phyloP scores from a whole-genome alignment of 2,329 filamentous ascomycete species.

The Claviceps paspali region DNA sequence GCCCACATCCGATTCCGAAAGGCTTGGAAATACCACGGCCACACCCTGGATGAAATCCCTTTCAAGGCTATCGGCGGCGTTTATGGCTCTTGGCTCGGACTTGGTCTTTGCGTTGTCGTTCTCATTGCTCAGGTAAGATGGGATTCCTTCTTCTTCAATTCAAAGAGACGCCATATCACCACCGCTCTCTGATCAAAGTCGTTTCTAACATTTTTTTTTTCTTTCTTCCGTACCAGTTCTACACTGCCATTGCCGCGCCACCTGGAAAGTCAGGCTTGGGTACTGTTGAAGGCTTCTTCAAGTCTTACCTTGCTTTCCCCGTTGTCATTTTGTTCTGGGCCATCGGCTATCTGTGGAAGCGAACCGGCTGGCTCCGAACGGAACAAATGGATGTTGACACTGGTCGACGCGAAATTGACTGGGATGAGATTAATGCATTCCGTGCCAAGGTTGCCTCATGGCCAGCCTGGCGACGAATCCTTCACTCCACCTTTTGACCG shows the following conservation, averaged over 20 bases:
- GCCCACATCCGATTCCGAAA: slow-evolving; percentile 49
- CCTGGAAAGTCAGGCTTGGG: slow-evolving; percentile 17
- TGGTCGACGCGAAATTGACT: slow-evolving; percentile 50
- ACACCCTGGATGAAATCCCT: slow-evolving; percentile 49
- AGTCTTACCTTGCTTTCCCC: slow-evolving; percentile 36
- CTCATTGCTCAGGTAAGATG: slow-evolving; percentile 35
- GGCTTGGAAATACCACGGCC: slow-evolving; percentile 44
- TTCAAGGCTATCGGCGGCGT: slow-evolving; percentile 47
- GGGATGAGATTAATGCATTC: slow-evolving; percentile 44
- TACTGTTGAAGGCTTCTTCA: slow-evolving; percentile 38
- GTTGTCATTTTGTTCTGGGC: slow-evolving; percentile 41
- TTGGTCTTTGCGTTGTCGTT: slow-evolving; percentile 39
- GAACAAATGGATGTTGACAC: slow-evolving; percentile 53
- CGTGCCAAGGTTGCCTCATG: slow-evolving; percentile 32
- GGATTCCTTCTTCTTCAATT: too few relatives aligned
- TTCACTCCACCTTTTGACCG: slow-evolving; percentile 24
- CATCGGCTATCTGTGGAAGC: slow-evolving; percentile 50
- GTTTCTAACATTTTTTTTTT: neutral
- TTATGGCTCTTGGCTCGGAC: slow-evolving; percentile 47
- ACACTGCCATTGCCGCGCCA: slow-evolving; percentile 28
- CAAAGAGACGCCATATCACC: too few relatives aligned
- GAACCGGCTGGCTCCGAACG: slow-evolving; percentile 40
- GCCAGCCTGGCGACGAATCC: slow-evolving; percentile 33
- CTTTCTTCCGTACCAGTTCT: slow-evolving; percentile 23
- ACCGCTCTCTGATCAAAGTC: too few relatives aligned